Base-by-base conservation (phyloP, 129 eudicot species). In the Glebionis coronaria region DNA sequence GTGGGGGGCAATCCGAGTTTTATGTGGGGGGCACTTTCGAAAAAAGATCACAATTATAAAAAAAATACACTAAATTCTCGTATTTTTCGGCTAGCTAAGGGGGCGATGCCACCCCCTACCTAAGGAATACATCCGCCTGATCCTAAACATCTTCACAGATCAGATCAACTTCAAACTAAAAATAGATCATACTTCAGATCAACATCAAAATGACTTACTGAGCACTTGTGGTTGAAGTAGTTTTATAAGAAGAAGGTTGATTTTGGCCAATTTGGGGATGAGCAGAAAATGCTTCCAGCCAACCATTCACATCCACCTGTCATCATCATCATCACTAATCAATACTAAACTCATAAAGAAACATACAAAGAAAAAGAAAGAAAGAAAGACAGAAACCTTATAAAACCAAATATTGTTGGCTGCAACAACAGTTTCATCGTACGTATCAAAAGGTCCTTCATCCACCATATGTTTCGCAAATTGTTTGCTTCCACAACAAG, bases 201-300 rank as follows among this genome's bases (percentile, higher is more conserved):
- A 23, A 18, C 23, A 57, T 27, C 28, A 14, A 57, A 14, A 69
- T 65, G 19, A 35, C 27, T 76, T 73, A 92, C 98, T 92, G 91
- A 57, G 91, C 95, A 84, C 87, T 82, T 68, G 88, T 83, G 52
- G 80, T 4, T 12, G 54, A 79, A 72, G 2, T 35, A 35, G 80
- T 91, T 56, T 80, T 77, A 76, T 78, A 81, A 57, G 72, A 23
- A 57, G 60, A 15, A 19, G 74, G 13, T 4, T 77, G 78, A 21
- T 80, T 65, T 83, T 86, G 80, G 35, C 98, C 98, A 65, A 93
- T 93, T 78, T 80, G 87, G 40, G 98, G 98, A 79, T 93, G 98
- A 72, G 95, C 92, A 11, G 93, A 79, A 72, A 93, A 93, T 11
- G 98, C 98, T 82, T 93, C 95, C 19, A 93, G 95, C 98, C 98